Base-by-base conservation (phyloP, 352 stramenopile genomes). In the Phytophthora syringae region DNA sequence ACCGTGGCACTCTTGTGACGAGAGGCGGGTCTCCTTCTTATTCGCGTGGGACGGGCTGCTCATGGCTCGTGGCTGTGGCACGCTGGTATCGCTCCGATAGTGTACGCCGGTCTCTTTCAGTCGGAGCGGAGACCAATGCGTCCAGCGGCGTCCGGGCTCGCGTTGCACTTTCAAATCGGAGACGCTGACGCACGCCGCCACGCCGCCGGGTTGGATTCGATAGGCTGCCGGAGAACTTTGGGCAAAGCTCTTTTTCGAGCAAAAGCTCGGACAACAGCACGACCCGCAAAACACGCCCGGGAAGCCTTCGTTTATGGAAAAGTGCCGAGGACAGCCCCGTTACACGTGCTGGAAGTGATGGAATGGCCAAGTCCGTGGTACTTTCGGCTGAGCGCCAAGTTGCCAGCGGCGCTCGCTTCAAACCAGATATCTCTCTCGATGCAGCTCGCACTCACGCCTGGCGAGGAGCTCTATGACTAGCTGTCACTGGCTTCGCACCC, bases 91-190 rank as follows among this genome's bases (percentile, higher is more conserved):
- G 27, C 27, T 32, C 27, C 9, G 27, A 32, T 9, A 32, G 9
- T 9, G 27, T 9, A 32, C 27, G 27, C 27, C 5, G 27, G 27
- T 9, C 27, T 9, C 27, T n/a, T n/a, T n/a, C n/a, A n/a, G n/a
- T n/a, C n/a, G 5, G 9, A 32, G 27, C 27, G 27, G 42, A 30
- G 30, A 32, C 42, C 39, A 39, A 28, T 67, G 59, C 40, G 67
- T 72, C 48, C 64, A 73, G 69, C 39, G 24, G 32, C 27, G 27
- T 16, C 20, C 7, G 21, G 27, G 40, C 43, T 48, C 57, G 34
- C 32, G 69, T 64, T 64, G 55, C 39, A 72, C 59, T 60, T 60
- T 43, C 53, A 70, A 66, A 67, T 74, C 49, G 37, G 22, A 37
- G 50, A 3, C 47, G 40, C 52, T 70, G 63, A 59, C 68, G 68